Conservation (phyloP, 1,284 basidiomycete species). For the Rhodofomes roseus region DNA sequence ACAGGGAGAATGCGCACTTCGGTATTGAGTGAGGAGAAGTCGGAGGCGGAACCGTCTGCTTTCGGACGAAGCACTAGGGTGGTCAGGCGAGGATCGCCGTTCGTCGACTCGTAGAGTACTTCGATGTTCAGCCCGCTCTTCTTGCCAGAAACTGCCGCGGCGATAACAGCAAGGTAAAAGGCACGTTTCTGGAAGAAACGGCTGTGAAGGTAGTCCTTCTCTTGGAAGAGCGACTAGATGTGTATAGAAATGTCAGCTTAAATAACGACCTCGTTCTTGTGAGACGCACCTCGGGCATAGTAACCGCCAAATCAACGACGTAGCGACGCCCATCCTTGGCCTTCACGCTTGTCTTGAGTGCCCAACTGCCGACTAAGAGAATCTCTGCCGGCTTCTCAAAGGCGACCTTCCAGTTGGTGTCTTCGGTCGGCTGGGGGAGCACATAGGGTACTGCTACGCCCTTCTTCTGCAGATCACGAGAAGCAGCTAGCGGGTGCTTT, state of each 20-base stretch:
- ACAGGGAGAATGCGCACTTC: slow-evolving; percentile 75
- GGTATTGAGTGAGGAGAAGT: slow-evolving; percentile 67
- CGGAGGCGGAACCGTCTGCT: slow-evolving; percentile 52
- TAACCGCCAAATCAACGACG: slow-evolving; percentile 78
- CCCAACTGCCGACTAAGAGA: slow-evolving; percentile 75
- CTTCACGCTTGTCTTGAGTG: slow-evolving; percentile 62
- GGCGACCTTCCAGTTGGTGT: slow-evolving; percentile 74
- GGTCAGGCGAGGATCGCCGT: slow-evolving; percentile 66
- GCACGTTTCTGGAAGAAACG: slow-evolving; percentile 93
- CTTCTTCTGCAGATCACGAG: slow-evolving; percentile 48
- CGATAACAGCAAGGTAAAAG: slow-evolving; percentile 85
- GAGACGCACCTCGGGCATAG: slow-evolving; percentile 78
- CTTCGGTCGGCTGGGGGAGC: slow-evolving; percentile 59
- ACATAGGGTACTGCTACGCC: slow-evolving; percentile 60
- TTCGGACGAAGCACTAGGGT: slow-evolving; percentile 60
- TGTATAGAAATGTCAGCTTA: slow-evolving; percentile 1
- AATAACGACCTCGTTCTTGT: neutral
- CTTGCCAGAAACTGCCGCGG: slow-evolving; percentile 53
- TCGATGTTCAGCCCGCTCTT: slow-evolving; percentile 49
- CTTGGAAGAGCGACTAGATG: slow-evolving; percentile 75
- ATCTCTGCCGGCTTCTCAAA: slow-evolving; percentile 69
- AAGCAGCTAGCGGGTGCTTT: slow-evolving; percentile 61
- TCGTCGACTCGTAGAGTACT: slow-evolving; percentile 55
- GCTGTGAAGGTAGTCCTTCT: slow-evolving; percentile 90
- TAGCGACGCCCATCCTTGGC: slow-evolving; percentile 62